Percentiles rank a stretch among this genome's conserved stretches.
Evolutionary conservation across 202 grass and related monocot genomes (phyloP).

Genomic region (Eragrostis tef): DNA sequence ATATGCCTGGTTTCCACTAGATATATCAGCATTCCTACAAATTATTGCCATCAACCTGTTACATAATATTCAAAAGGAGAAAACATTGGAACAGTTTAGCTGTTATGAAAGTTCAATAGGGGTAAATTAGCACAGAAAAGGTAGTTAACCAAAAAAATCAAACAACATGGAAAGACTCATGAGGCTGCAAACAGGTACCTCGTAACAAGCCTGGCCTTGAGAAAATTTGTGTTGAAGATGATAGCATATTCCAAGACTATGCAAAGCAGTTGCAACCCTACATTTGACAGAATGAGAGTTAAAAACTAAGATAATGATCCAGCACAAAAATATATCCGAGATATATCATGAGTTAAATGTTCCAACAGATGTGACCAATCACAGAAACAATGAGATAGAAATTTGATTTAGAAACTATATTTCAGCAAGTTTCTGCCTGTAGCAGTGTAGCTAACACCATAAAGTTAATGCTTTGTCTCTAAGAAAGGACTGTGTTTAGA

Average conservation of each 20-base stretch:
- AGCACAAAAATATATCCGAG: slow-evolving; percentile 18
- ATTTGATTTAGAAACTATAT: background rate
- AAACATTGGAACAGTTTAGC: background rate
- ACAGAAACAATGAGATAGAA: slow-evolving; percentile 22
- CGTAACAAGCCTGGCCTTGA: slow-evolving; percentile 76
- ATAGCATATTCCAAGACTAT: slow-evolving; percentile 82
- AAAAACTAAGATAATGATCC: slow-evolving; percentile 18
- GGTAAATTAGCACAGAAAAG: background rate
- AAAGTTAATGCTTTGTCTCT: background rate
- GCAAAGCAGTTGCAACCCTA: slow-evolving; percentile 81
- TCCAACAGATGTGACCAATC: slow-evolving; percentile 31
- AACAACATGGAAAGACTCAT: background rate
- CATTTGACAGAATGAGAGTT: background rate
- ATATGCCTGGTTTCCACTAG: background rate
- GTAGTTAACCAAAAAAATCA: background rate
- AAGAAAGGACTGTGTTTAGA: background rate
- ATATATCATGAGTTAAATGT: background rate
- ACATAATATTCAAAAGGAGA: background rate
- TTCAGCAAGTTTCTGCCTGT: slow-evolving; percentile 15
- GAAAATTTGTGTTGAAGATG: slow-evolving; percentile 66
- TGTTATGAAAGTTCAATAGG: too few species aligned
- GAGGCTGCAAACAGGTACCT: slow-evolving; percentile 57
- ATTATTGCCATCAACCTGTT: slow-evolving; percentile 23
- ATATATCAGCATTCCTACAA: slow-evolving; percentile 30
- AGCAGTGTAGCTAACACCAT: background rate